A percentile compares a stretch with the other conserved stretches of the same genome.
Conservation (phyloP, 2,329 filamentous ascomycete species). For the Blastomyces gilchristii region DNA sequence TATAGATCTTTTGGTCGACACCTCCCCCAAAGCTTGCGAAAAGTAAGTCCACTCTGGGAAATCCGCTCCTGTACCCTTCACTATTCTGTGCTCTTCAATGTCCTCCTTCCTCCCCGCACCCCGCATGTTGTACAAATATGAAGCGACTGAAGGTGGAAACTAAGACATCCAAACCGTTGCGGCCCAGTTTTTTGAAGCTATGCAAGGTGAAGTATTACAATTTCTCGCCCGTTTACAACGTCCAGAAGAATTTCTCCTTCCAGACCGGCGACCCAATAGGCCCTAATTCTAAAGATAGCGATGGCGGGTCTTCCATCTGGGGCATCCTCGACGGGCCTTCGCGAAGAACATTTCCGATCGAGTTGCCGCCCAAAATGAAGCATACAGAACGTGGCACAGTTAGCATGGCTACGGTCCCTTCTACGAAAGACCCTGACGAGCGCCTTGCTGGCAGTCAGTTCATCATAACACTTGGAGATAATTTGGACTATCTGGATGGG, state of each 20-base stretch:
- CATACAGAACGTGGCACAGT: conserved; percentile 84
- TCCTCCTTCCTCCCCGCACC: neutral
- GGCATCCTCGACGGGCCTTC: conserved; percentile 61
- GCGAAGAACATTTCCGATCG: conserved; percentile 69
- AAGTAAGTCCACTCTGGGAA: conserved; percentile 55
- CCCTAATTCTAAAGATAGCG: conserved; percentile 69
- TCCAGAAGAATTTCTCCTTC: conserved; percentile 93
- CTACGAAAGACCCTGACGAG: conserved; percentile 64
- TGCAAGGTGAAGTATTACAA: conserved; percentile 99
- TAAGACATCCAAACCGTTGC: conserved; percentile 37
- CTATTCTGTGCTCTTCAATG: neutral
- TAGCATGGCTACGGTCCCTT: conserved; percentile 89
- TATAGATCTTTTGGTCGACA: conserved; percentile 80
- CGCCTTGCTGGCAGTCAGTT: conserved; percentile 86
- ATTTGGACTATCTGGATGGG: conserved; percentile 81
- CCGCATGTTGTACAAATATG: conserved; percentile 22
- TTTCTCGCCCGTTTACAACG: conserved; percentile 80
- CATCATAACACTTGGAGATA: conserved; percentile 79
- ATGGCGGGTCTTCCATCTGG: conserved; percentile 93
- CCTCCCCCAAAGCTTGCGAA: conserved; percentile 83
- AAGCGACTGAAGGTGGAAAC: conserved; percentile 46
- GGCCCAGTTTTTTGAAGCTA: conserved; percentile 81
- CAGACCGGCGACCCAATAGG: conserved; percentile 92
- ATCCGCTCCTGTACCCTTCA: neutral
- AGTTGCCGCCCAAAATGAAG: conserved; percentile 77